phyloP scores from a whole-genome alignment of 345 rosid genomes.

The Luvunga scandens region DNA sequence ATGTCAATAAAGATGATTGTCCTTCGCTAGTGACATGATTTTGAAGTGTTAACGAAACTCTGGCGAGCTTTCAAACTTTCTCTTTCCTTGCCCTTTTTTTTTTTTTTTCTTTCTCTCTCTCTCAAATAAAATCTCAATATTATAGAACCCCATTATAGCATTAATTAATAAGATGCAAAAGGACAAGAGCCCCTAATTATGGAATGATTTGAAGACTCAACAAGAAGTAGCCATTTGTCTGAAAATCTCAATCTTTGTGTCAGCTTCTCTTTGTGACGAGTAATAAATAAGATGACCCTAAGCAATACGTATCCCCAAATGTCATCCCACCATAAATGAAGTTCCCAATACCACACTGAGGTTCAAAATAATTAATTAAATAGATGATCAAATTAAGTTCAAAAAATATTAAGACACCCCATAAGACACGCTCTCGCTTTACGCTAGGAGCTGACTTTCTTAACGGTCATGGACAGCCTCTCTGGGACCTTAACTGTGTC shows the following conservation, averaged over 20 bases:
- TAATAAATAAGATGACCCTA: too few relatives aligned
- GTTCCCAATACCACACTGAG: not conserved
- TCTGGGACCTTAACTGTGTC: not conserved
- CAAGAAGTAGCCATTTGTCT: not conserved
- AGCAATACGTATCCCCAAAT: too few relatives aligned
- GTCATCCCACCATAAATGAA: too few relatives aligned
- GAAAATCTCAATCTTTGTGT: not conserved
- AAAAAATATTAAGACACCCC: constrained; percentile 2
- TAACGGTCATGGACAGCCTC: not conserved
- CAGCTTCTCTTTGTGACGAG: not conserved
- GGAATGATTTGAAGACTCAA: not conserved
- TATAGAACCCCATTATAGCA: not conserved
- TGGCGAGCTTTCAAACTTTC: not conserved
- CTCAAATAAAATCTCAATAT: not conserved
- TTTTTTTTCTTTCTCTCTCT: not conserved
- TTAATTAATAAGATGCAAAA: not conserved
- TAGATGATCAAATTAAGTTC: rapidly evolving
- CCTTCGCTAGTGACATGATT: not conserved
- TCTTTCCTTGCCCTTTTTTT: not conserved
- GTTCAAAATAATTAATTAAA: not conserved
- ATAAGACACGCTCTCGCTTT: constrained; percentile 12
- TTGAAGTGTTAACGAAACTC: constrained; percentile 3
- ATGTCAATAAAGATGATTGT: not conserved
- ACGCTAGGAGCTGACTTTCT: constrained; percentile 16
- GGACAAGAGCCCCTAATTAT: not conserved